phyloP scores from a whole-genome alignment of 345 rosid genomes.

The Rhizophora apiculata region DNA sequence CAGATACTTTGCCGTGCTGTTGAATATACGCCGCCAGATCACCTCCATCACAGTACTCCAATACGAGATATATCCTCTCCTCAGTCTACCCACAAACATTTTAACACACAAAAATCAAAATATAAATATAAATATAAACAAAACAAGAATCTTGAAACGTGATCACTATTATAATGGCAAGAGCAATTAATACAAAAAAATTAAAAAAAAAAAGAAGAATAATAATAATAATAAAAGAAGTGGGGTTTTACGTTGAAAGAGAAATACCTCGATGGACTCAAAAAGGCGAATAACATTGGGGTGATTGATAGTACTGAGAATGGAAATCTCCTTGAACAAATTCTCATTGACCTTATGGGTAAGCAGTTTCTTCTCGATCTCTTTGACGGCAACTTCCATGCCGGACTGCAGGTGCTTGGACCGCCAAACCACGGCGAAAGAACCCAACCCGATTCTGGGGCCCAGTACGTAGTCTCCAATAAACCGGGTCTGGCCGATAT shows the following conservation, averaged over 20 bases:
- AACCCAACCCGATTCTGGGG: constrained; percentile 66
- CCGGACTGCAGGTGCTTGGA: constrained; percentile 53
- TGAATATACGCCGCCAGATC: constrained; percentile 68
- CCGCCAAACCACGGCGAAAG: constrained; percentile 72
- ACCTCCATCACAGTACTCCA: constrained; percentile 89
- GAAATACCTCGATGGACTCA: neutral
- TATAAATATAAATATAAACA: neutral
- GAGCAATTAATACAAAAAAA: neutral
- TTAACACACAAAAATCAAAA: too few relatives aligned
- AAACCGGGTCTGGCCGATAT: constrained; percentile 34
- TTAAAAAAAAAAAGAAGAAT: neutral
- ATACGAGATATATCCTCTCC: constrained; percentile 59
- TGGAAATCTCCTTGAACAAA: constrained; percentile 68
- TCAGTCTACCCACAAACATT: constrained; percentile 35
- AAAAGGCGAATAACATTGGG: constrained; percentile 34
- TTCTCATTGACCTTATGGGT: constrained; percentile 61
- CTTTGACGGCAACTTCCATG: constrained; percentile 62
- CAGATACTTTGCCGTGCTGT: constrained; percentile 60
- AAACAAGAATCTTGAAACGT: neutral
- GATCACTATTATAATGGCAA: constrained; percentile 1
- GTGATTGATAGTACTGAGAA: constrained; percentile 71
- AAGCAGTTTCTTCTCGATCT: constrained; percentile 65
- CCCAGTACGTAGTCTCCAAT: constrained; percentile 73
- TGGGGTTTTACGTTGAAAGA: neutral
- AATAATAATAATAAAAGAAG: neutral